phyloP scores from a whole-genome alignment of 352 stramenopile genomes.

The Globisporangium middletonii region DNA sequence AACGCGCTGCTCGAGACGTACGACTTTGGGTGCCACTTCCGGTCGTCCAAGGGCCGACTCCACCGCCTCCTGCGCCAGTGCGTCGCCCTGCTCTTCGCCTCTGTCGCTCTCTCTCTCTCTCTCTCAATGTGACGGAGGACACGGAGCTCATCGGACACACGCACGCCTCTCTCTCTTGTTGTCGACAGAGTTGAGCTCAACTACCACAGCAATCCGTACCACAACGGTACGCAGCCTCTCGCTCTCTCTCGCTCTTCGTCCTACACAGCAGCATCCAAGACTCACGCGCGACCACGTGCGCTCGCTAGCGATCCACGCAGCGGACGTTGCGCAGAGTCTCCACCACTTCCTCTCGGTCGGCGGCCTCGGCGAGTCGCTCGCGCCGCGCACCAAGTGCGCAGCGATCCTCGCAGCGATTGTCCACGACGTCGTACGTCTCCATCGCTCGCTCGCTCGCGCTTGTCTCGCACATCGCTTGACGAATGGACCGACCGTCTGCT shows the following conservation, averaged over 20 bases:
- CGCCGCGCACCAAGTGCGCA: constrained; percentile 55
- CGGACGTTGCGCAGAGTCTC: constrained; percentile 74
- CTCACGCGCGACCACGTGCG: no score
- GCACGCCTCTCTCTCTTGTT: not conserved
- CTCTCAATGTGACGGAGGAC: not conserved
- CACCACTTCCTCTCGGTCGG: constrained; percentile 62
- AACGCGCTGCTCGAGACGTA: constrained; percentile 73
- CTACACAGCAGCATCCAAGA: not conserved
- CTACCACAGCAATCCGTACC: constrained; percentile 76
- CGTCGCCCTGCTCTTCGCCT: constrained; percentile 7
- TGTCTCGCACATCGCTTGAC: not conserved
- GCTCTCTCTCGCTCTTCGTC: not conserved
- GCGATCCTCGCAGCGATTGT: constrained; percentile 74
- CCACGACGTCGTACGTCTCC: constrained; percentile 62
- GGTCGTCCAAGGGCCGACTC: constrained; percentile 39
- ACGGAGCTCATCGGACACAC: not conserved
- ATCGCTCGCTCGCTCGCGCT: not conserved
- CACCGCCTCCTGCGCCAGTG: constrained; percentile 63
- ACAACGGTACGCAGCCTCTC: constrained; percentile 51
- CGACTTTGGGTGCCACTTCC: constrained; percentile 57
- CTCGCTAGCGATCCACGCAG: constrained; percentile 60
- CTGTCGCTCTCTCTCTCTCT: not conserved
- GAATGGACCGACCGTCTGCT: not conserved
- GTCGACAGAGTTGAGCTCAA: constrained; percentile 37
- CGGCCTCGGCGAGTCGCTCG: constrained; percentile 46